Base-by-base conservation (phyloP, 495 filamentous ascomycete species). In the Glonium stellatum region DNA sequence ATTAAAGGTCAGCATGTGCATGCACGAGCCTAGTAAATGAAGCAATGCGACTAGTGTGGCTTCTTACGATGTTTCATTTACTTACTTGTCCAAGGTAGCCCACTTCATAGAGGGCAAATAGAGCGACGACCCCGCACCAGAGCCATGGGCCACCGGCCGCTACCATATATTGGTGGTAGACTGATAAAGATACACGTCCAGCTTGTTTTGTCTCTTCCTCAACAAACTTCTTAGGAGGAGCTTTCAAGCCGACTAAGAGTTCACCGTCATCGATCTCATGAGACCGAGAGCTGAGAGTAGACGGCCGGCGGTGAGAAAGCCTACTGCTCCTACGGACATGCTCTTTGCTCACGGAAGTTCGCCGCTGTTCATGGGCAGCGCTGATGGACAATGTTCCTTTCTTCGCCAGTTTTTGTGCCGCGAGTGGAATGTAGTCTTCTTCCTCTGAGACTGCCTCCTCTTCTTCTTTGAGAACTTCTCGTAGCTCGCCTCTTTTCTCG, bases 171-270 rank as follows among this genome's bases (percentile, higher is more conserved):
- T 76, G 75, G 15, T 72, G 66, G 57, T 92, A 95, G 8, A 92
- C 77, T 1, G 70, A 68, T 11, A 76, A 73, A 54, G 80, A 82
- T 21, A 95, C 80, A 12, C 80, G 74, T 4, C 89, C 89, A 34
- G 76, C 75, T 61, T 89, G 86, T 60, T 83, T 75, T 19, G 74
- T 78, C 65, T 95, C 89, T 1, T 90, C 88, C 63, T 88, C 83
- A 42, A 87, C 79, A 59, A 92, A 92, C 65, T 83, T 81, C 65
- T 83, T 88, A 4, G 83, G 77, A 0, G 79, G 46, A 36, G 41
- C 31, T 42, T 68, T 65, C 42, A 59, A 56, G 46, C 66, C 60
- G 50, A 59, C 60, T 22, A 54, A 53, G 31, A 59, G 27, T 18
- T 64, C 62, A 42, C 62, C 61, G 42, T 69, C 64, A 54, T 64